These are phyloP conservation scores for Rhododendron vialii DNA, from an alignment of 148 eudicot genomes.

Conservation along the genomic window DNA sequence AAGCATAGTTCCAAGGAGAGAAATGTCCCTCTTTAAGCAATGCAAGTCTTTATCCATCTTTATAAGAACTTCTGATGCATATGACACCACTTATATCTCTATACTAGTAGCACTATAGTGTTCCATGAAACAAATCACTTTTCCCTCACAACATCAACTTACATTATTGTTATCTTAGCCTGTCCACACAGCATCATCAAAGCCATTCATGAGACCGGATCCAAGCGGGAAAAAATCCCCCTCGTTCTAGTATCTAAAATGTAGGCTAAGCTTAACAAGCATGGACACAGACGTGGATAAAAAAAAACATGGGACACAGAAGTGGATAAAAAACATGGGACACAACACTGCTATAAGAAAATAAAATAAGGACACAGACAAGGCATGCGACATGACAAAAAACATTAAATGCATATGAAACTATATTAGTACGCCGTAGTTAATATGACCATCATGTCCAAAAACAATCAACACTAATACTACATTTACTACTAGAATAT, in stretches of 20 bases:
- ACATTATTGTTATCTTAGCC: not conserved
- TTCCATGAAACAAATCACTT: not conserved
- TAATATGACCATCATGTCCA: not conserved
- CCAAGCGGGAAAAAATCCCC: not conserved
- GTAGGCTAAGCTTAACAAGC: not conserved
- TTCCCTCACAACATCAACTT: not conserved
- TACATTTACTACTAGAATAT: not conserved
- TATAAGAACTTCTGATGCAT: not conserved
- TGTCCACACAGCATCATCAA: not conserved
- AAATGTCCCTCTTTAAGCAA: not conserved
- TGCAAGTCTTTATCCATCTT: not conserved
- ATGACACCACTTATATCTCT: not conserved
- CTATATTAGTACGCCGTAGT: not conserved
- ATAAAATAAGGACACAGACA: not conserved
- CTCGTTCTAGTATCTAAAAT: not conserved
- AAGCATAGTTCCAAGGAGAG: not conserved
- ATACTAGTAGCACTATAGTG: not conserved
- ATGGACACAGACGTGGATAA: not conserved
- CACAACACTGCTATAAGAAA: not conserved
- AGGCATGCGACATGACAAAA: not conserved
- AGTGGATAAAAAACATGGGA: not conserved
- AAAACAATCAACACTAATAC: not conserved
- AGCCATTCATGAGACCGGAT: not conserved
- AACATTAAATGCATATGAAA: not conserved
- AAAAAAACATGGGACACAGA: not conserved